Base-by-base conservation (phyloP, 2,329 filamentous ascomycete genomes). In the Paraphaeosphaeria sporulosa region DNA sequence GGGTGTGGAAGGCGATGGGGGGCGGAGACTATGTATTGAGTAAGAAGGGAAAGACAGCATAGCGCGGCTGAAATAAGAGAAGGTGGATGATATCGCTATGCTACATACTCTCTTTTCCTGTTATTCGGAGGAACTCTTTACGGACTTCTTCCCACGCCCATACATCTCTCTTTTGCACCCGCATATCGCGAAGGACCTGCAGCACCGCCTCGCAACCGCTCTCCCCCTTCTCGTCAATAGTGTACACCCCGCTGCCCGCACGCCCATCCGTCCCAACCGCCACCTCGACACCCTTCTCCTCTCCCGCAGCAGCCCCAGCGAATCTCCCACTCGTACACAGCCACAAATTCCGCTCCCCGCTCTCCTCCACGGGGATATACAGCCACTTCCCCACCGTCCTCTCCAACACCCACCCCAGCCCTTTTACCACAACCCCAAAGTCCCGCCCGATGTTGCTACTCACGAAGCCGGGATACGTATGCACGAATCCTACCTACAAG, bases 321-420 rank as follows among this genome's bases (percentile, higher is more conserved):
- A 71, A 79, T 42, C 62, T 66, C 7, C 70, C 73, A 60, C 76
- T 78, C 6, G 77, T 80, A 4, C 68, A 69, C 2, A 76, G 53
- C 57, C 70, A 79, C 25, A 78, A 42, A 62, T 79, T 75, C 6
- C 77, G 62, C 60, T 78, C 75, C 19, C 77, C 78, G 38, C 61
- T 68, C 56, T 79, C 77, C 1, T 60, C 64, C 0, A 63, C 23
- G 3, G 65, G 63, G n/a, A 73, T 67, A 38, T 60, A 59, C 9
- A 74, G 42, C 15, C 71, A 60, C 30, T 62, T 62, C 3, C 62
- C 64, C 2, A 72, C 12, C 1, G 72, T 10, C 19, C 34, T 32
- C 19, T 47, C 44, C 15, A 56, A 55, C 7, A 66, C 25, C 0
- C 42, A 54, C 15, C 64, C 62, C 46, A 73, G 10, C 0, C 66